Base-by-base conservation (phyloP, 768 basidiomycete species). In the Favolaschia claudopus region DNA sequence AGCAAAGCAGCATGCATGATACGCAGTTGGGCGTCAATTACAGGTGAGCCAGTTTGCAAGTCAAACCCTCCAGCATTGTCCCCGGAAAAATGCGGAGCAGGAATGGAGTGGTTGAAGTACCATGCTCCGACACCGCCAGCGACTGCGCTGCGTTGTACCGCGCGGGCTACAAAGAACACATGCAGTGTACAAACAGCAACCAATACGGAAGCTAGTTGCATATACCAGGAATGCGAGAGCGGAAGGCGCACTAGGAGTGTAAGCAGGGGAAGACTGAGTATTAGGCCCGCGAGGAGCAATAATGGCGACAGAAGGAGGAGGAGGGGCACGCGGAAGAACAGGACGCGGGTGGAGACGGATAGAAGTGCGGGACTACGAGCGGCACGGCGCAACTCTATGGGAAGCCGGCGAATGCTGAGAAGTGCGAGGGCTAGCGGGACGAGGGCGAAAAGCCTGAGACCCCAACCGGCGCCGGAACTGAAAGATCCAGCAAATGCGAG, bases 181-280 rank as follows among this genome's bases (percentile, higher is more conserved):
- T 96, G 96, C 91, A 95, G 96, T 46, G 89, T 86, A 2, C 92
- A 95, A 25, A 96, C 83, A 2, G 95, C 92, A 28, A 89, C 89
- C 0, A 92, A 87, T 49, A 87, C 85, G 5, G 87, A 85, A 40
- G 89, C 92, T 7, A 92, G 79, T 37, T 94, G 74, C 5, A 93
- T 72, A 7, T 95, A 95, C 48, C 94, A 82, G 22, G 91, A 86
- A 10, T 97, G 89, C 10, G 89, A 78, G 3, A 96, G 77, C 14
- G 96, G 80, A 1, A 93, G 78, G 33, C 93, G 85, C 76, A 96
- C 89, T 25, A 90, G 80, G 25, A 92, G 80, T 0, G 90, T 91
- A 36, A 93, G 70, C 67, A 94, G 92, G 0, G 93, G 93, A 55
- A 96, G 85, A 24, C 89, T 88, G 29, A 82, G 78, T 38, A 96